Evolutionary conservation across 2,329 filamentous ascomycete species (phyloP), one percentile per base, ranked within the genome.

Genomic region (Penicillium vulpinum): DNA sequence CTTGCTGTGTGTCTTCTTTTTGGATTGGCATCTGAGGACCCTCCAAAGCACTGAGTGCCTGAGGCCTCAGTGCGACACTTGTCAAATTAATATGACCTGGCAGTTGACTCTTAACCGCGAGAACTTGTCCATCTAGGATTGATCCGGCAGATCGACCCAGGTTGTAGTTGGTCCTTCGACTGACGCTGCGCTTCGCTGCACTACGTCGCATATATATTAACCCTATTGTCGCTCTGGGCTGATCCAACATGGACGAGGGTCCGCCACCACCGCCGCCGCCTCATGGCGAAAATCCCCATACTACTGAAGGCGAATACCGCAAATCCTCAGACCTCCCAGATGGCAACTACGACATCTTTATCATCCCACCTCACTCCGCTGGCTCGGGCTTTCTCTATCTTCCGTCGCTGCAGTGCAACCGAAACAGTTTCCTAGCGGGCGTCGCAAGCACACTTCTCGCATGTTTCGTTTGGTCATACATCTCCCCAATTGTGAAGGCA

Each of bases 291-390:
- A 88, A 86, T 64, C 89, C 91, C 48, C 88, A 88, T 73, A 85
- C 84, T 21, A 82, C 85, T 50, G 81, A 85, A 36, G 79, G 80
- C 26, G 72, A 73, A 59, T 77, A 77, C 56, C 73, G 74, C 55
- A 77, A 73, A 59, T 67, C 73, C 7, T 75, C 75, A 50, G 88
- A 89, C 55, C 80, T 97, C 46, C 93, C 93, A 3, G 83, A 89
- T 1, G 92, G 93, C 54, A 95, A 94, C 72, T 97, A 96, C 76
- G 93, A 97, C 79, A 96, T 97, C 71, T 97, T 97, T 78, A 89
- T 97, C 73, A 92, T 97, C 69, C 93, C 93, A 8, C 91, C 92
- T 45, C 92, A 96, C 74, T 93, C 92, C 11, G 84, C 92, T 7
- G 93, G 93, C 51, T 86, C 87, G 0, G 93, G 93, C 33, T 97